A percentile compares a stretch with the other conserved stretches of the same genome.
phyloP scores from a whole-genome alignment of 2,329 filamentous ascomycete genomes.

The Exophiala sp. region DNA sequence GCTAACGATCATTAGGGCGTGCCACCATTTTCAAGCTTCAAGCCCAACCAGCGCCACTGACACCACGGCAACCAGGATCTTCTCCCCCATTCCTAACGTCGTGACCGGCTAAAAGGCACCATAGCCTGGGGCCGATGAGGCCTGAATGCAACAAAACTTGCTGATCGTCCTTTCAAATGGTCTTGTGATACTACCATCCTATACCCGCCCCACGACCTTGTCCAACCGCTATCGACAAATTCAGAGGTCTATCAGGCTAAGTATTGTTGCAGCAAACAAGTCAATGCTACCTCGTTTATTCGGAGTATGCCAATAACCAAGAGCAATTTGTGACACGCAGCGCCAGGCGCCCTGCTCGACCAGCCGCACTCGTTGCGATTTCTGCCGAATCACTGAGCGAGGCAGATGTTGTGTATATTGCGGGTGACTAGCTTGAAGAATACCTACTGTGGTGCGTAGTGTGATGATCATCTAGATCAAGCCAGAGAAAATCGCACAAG shows the following conservation, averaged over 20 bases:
- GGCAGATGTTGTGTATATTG: too few relatives aligned
- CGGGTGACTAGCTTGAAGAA: too few relatives aligned
- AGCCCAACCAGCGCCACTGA: constrained; percentile 13
- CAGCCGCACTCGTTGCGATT: too few relatives aligned
- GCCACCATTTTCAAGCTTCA: not conserved
- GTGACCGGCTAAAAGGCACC: constrained; percentile 6
- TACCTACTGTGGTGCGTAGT: too few relatives aligned
- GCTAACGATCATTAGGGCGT: not conserved
- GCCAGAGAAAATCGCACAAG: too few relatives aligned
- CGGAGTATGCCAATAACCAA: not conserved
- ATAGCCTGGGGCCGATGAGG: constrained; percentile 1
- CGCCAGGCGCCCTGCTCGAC: too few relatives aligned
- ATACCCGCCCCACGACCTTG: not conserved
- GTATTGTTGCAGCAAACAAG: not conserved
- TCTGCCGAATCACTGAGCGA: too few relatives aligned
- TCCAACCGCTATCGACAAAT: not conserved
- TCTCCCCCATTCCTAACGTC: not conserved
- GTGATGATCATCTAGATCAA: too few relatives aligned
- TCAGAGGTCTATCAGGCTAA: not conserved
- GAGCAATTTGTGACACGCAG: not conserved
- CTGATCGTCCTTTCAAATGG: constrained; percentile 3
- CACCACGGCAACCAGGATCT: constrained; percentile 1
- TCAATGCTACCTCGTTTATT: constrained; percentile 5
- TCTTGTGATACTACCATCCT: constrained; percentile 3
- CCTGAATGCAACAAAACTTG: constrained; percentile 12